Evolutionary conservation across 2,329 filamentous ascomycete genomes (phyloP).

Genomic region (Cordyceps javanica): DNA sequence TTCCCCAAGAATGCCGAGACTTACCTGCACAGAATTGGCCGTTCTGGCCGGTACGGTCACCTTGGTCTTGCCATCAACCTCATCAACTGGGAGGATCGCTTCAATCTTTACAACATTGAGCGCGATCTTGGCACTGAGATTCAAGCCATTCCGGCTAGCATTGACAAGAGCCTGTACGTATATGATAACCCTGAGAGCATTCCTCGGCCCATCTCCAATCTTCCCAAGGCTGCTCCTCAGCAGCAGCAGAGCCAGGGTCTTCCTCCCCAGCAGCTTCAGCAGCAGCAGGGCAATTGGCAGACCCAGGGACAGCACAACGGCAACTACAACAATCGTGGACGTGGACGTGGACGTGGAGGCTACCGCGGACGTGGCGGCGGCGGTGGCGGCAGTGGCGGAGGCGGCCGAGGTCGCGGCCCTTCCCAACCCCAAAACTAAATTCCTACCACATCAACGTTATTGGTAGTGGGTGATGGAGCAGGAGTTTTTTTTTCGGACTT

Average conservation of each 20-base stretch:
- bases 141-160: conserved; percentile 85
- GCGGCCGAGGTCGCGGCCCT: conserved; percentile 26
- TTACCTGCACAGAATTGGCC: conserved; percentile 95
- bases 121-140: conserved; percentile 97
- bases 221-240: conserved; percentile 27
- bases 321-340: conserved; percentile 30
- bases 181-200: conserved; percentile 96
- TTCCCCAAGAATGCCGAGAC: conserved; percentile 99
- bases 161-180: conserved; percentile 97
- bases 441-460: conserved; percentile 21
- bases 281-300: conserved; percentile 36
- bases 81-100: conserved; percentile 99
- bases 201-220: conserved; percentile 66
- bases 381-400: conserved; percentile 23
- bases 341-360: conserved; percentile 31
- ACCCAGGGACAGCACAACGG: conserved; percentile 33
- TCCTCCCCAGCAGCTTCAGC: conserved; percentile 23
- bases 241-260: conserved; percentile 22
- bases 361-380: conserved; percentile 28
- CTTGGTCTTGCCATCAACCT: conserved; percentile 96
- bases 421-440: conserved; percentile 30
- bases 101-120: conserved; percentile 98
- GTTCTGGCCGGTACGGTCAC: conserved; percentile 94
- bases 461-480: conserved; percentile 21
- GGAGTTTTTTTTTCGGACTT: conserved; percentile 15